Conservation (phyloP, 192 early-diverging fungal species). For the Coemansia sp. region DNA sequence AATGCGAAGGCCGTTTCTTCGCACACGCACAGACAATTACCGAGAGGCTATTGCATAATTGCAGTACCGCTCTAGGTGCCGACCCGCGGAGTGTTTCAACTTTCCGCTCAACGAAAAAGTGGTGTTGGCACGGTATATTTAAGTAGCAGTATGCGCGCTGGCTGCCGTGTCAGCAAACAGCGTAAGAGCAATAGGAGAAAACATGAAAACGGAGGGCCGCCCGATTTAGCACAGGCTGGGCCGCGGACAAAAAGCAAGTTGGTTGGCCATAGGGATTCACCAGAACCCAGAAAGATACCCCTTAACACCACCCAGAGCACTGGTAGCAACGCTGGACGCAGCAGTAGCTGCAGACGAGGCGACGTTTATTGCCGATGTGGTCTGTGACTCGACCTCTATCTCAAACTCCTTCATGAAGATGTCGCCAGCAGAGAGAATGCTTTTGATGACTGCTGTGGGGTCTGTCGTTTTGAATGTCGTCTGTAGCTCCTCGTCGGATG, state of each 20-base stretch:
- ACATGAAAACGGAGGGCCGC: background rate
- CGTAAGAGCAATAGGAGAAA: background rate
- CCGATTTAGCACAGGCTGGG: background rate
- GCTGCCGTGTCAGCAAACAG: background rate
- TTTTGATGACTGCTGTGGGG: conserved; percentile 35
- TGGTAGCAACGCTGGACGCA: conserved; percentile 43
- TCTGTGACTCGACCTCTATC: conserved; percentile 49
- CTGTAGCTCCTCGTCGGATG: conserved; percentile 40
- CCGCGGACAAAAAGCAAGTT: background rate
- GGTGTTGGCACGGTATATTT: background rate
- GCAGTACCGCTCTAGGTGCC: background rate
- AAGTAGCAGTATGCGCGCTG: background rate
- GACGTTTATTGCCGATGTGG: conserved; percentile 41
- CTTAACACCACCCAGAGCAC: conserved; percentile 33
- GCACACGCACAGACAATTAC: background rate
- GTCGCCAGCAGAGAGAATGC: conserved; percentile 43
- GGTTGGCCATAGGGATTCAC: conserved; percentile 5
- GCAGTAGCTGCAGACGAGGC: conserved; percentile 43
- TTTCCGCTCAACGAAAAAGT: background rate
- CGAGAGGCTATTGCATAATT: background rate
- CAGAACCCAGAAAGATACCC: conserved; percentile 51
- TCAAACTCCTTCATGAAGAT: conserved; percentile 39
- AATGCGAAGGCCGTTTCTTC: background rate
- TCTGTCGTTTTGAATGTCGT: conserved; percentile 50
- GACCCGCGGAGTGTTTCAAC: background rate